Evolutionary conservation across 805 yeast genomes (phyloP).

Genomic region (Lachancea cidri): DNA sequence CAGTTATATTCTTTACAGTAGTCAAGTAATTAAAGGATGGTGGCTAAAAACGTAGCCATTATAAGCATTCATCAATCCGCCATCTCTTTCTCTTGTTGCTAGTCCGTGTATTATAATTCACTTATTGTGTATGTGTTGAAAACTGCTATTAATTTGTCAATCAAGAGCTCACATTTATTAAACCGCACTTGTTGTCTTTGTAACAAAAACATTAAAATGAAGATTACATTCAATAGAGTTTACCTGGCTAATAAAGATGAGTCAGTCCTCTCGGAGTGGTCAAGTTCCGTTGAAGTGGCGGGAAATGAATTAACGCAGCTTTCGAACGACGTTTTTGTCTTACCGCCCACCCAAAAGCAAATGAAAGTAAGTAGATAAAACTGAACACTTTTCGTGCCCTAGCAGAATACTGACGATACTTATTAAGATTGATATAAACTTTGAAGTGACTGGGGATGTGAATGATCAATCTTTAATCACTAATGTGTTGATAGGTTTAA

Average conservation of each 20-base stretch:
- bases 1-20: too few species aligned
- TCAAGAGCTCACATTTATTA: too few species aligned
- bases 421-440: background rate
- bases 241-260: background rate
- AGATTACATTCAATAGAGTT: background rate
- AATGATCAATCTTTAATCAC: background rate
- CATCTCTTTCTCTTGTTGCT: too few species aligned
- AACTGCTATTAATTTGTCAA: too few species aligned
- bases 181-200: too few species aligned
- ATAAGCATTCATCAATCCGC: too few species aligned
- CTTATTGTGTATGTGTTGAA: too few species aligned
- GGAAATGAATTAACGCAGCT: too few species aligned
- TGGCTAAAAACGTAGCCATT: too few species aligned
- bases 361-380: slow-evolving; percentile 3
- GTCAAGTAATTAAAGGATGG: too few species aligned
- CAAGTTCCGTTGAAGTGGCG: background rate
- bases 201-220: background rate
- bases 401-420: background rate
- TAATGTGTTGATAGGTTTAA: background rate
- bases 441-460: background rate
- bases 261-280: background rate
- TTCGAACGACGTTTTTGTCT: slow-evolving; percentile 1
- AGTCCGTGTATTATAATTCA: too few species aligned
- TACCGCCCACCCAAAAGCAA: slow-evolving; percentile 8
- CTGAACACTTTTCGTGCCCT: background rate